Evolutionary conservation across 305 asterid genomes (phyloP).

Genomic region (Ilex paraguariensis): DNA sequence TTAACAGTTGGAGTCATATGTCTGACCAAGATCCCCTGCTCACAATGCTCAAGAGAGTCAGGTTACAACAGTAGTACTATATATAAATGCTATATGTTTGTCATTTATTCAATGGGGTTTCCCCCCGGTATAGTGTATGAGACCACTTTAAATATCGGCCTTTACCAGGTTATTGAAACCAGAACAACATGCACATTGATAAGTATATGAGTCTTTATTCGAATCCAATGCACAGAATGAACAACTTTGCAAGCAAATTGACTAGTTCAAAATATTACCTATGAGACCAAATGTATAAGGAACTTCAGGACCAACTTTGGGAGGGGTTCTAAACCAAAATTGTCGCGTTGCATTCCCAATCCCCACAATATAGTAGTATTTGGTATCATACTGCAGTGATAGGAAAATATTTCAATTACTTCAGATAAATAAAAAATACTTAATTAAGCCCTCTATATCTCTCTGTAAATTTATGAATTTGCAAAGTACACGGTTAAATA

Average conservation of each 20-base stretch:
- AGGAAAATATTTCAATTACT: not conserved
- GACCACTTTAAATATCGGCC: too few species aligned
- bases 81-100: too few species aligned
- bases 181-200: too few species aligned
- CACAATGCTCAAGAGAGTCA: constrained; percentile 9
- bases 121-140: too few species aligned
- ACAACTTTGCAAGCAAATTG: constrained; percentile 1
- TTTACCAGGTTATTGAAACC: too few species aligned
- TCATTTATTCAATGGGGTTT: too few species aligned
- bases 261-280: constrained; percentile 31
- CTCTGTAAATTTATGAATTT: too few species aligned
- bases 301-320: constrained; percentile 57
- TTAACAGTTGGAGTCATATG: constrained; percentile 50
- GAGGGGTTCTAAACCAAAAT: constrained; percentile 68
- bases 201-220: too few species aligned
- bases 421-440: too few species aligned
- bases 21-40: constrained; percentile 81
- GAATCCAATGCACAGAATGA: not conserved
- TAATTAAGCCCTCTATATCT: too few species aligned
- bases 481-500: too few species aligned
- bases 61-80: constrained; percentile 1
- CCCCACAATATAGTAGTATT: constrained; percentile 58
- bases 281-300: constrained; percentile 75
- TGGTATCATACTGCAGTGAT: constrained; percentile 45
- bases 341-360: constrained; percentile 27